A percentile compares a stretch with the other conserved stretches of the same genome.
Evolutionary conservation across 805 yeast species (phyloP).

Genomic region (Candida tammaniensis): DNA sequence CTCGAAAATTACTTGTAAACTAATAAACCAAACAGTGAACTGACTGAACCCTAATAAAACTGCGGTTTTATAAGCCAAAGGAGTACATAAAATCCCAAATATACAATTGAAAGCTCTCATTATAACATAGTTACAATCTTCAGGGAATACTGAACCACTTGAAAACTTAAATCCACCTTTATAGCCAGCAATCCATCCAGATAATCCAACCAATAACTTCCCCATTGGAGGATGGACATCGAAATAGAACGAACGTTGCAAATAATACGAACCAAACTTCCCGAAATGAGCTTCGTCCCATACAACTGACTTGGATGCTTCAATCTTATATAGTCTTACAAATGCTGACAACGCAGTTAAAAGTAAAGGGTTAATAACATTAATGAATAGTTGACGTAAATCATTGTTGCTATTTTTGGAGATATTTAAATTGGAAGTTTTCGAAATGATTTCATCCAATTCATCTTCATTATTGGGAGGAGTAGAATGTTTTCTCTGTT

Average conservation of each 20-base stretch:
- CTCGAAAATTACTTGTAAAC: constrained; percentile 80
- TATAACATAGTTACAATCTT: constrained; percentile 68
- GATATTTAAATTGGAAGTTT: constrained; percentile 19
- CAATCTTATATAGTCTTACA: constrained; percentile 73
- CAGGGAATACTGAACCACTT: constrained; percentile 76
- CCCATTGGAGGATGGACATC: constrained; percentile 91
- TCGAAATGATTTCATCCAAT: constrained; percentile 20
- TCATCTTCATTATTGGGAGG: constrained; percentile 11
- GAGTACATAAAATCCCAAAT: constrained; percentile 81
- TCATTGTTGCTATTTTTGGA: constrained; percentile 6
- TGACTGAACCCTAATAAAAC: constrained; percentile 70
- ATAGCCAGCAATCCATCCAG: constrained; percentile 79
- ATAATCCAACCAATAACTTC: constrained; percentile 72
- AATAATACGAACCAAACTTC: constrained; percentile 77
- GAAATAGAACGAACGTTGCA: constrained; percentile 75
- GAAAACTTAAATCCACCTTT: constrained; percentile 89
- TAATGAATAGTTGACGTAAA: constrained; percentile 10
- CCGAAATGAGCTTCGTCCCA: constrained; percentile 97
- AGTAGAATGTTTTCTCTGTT: background rate
- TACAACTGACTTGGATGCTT: constrained; percentile 71
- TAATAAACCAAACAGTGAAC: constrained; percentile 72
- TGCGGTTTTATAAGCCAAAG: constrained; percentile 81
- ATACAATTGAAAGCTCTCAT: constrained; percentile 89
- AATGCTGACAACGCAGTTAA: constrained; percentile 35
- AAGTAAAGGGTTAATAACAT: constrained; percentile 25